Base-by-base conservation (phyloP, 2,329 filamentous ascomycete species). In the Beauveria pseudobassiana region DNA sequence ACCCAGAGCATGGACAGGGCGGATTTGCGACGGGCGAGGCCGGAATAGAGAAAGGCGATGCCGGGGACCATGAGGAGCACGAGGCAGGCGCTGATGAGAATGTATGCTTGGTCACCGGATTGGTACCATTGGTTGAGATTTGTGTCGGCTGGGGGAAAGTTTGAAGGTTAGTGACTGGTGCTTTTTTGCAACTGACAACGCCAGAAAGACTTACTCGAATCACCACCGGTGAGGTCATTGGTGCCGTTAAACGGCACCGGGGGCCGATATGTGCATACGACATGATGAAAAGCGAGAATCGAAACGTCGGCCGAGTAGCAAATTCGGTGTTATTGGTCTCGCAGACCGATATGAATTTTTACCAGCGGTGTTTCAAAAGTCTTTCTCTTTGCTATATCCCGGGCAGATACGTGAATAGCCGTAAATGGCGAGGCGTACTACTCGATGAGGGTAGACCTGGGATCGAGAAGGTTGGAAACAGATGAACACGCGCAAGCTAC, bases 71-170 rank as follows among this genome's bases (percentile, higher is more conserved):
- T 99, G 77, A 97, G 79, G 78, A 98, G 78, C 66, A 98, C 93
- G 88, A 98, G 96, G 73, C 90, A 93, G 64, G 93, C 85, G 64
- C 90, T 83, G 69, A 98, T 76, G 75, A 98, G 82, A 76, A 98
- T 98, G 80, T 90, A 98, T 73, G 93, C 91, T 78, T 93, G 89
- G 76, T 99, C 95, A 71, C 95, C 95, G 6, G 91, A 81, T 68
- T 90, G 83, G 77, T 89, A 98, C 91, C 92, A 96, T 85, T 96
- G 91, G 82, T 98, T 98, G 73, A 97, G 77, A 78, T 98, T 97
- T 71, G 56, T 59, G 2, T 59, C 45, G 46, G 45, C 56, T 59
- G 34, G 3, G 30, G 14, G 8, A 16, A 12, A 20, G 16, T 28
- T 20, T 16, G n/a, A 8, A 16, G 9, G 42, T 58, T 16, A 50